These are phyloP conservation scores for Stenogyne calaminthoides DNA, from an alignment of 305 asterid genomes.

Conservation along the genomic window DNA sequence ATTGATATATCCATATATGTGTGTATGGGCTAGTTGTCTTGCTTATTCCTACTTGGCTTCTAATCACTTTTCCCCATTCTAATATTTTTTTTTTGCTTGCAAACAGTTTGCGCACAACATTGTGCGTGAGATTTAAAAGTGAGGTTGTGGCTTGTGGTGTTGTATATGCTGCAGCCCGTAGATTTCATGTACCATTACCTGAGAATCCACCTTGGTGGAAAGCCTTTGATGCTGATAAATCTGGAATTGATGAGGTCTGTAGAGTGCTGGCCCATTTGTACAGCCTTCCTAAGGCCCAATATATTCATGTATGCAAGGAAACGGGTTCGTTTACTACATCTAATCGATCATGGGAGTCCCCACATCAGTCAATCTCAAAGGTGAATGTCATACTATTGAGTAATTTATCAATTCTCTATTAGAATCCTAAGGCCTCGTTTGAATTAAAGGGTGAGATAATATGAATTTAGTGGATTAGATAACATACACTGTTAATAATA, in stretches of 20 bases:
- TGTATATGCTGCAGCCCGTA: conserved; percentile 91
- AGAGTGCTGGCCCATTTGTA: conserved; percentile 81
- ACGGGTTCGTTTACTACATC: conserved; percentile 77
- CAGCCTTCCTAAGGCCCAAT: conserved; percentile 81
- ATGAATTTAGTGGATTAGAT: too few relatives aligned
- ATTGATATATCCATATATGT: conserved; percentile 8
- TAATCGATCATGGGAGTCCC: conserved; percentile 54
- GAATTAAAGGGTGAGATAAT: too few relatives aligned
- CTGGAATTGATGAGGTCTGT: conserved; percentile 90
- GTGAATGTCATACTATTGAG: conserved; percentile 35
- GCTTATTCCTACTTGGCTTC: neutral
- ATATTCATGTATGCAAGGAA: conserved; percentile 74
- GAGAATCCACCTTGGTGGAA: conserved; percentile 99
- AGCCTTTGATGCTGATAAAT: conserved; percentile 90
- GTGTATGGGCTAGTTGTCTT: conserved; percentile 12
- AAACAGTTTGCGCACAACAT: conserved; percentile 86
- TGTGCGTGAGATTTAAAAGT: conserved; percentile 89
- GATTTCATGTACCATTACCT: conserved; percentile 84
- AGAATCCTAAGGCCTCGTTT: neutral
- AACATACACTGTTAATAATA: too few relatives aligned
- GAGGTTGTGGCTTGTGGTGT: conserved; percentile 99
- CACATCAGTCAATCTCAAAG: conserved; percentile 57
- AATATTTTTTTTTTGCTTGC: conserved; percentile 15
- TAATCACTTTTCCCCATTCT: neutral
- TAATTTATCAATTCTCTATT: conserved; percentile 1